Base-by-base conservation (phyloP, 2,329 filamentous ascomycete genomes). In the Colletotrichum horii region DNA sequence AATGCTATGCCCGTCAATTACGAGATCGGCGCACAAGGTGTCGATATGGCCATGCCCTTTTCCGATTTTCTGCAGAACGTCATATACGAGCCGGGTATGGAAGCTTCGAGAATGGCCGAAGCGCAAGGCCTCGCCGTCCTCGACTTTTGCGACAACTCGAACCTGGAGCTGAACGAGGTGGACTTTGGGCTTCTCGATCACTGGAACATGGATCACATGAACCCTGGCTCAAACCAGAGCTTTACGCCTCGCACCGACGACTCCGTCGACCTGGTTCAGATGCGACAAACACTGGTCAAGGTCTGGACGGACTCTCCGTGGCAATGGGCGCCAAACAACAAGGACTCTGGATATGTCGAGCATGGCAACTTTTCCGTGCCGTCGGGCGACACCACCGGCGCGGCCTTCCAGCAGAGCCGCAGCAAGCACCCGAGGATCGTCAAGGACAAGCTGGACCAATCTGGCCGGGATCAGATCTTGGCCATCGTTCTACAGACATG, bases 401-500 rank as follows among this genome's bases (percentile, higher is more conserved):
- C 84, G 8, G 83, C 85, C 38, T 83, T 88, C 22, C 84, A 87
- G 55, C 83, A 85, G 62, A 82, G 82, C 64, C 79, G 83, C 58
- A 83, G 83, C 75, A 81, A 81, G 30, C 77, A 86, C 22, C 83
- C 86, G 77, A 83, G 85, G 62, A 83, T 88, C 15, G 79, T 88
- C 55, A 79, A 82, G 4, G 87, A 89, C 56, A 87, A 83, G 60
- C 78, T 91, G 22, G 85, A 88, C 32, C 80, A 84, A 28, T 83
- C 87, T 8, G 87, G 85, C 24, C 88, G 92, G 5, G 93, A 95
- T 81, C 89, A 88, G 62, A 88, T 94, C 2, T 84, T 95, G 71
- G 92, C 90, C 14, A 88, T 94, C 74, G 89, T 94, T 2, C 84
- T 95, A 43, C 87, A 88, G 66, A 91, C 89, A 6, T 93, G 90